Evolutionary conservation across 2,329 filamentous ascomycete species (phyloP).

Genomic region (Capronia coronata): DNA sequence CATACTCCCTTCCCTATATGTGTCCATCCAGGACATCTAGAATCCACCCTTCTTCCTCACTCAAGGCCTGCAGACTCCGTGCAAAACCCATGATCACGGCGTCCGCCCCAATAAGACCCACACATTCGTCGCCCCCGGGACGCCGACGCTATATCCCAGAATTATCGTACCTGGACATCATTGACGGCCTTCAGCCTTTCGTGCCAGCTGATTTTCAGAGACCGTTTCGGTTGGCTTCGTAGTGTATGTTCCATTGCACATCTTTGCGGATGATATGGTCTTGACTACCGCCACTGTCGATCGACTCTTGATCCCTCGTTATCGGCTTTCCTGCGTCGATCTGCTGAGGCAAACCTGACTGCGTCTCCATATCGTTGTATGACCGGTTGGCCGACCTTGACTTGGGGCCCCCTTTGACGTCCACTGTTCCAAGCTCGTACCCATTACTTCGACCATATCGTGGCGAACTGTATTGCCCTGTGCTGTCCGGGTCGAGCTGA

Average conservation of each 20-base stretch:
- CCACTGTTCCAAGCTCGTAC: slow-evolving; percentile 14
- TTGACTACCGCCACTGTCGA: slow-evolving; percentile 23
- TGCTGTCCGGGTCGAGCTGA: slow-evolving; percentile 19
- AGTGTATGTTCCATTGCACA: slow-evolving; percentile 23
- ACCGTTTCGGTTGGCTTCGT: slow-evolving; percentile 12
- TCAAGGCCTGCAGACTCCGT: no score
- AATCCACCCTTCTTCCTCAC: no score
- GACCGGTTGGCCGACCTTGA: slow-evolving; percentile 15
- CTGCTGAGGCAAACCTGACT: slow-evolving; percentile 1
- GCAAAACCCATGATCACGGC: no score
- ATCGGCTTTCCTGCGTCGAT: not conserved
- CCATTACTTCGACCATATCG: slow-evolving; percentile 2
- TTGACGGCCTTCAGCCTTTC: not conserved
- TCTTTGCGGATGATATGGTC: slow-evolving; percentile 26
- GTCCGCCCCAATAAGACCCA: no score
- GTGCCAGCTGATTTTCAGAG: no score
- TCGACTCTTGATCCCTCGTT: slow-evolving; percentile 19
- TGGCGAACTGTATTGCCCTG: slow-evolving; percentile 17
- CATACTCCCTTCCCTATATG: no score
- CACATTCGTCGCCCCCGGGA: not conserved
- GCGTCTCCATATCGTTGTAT: slow-evolving; percentile 15
- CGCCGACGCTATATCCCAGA: not conserved
- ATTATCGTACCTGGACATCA: not conserved
- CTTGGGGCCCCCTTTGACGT: slow-evolving; percentile 9
- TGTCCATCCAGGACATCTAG: no score